A percentile compares a stretch with the other conserved stretches of the same genome.
Evolutionary conservation across 306 rosid genomes (phyloP).

Genomic region (Hippophae rhamnoides): DNA sequence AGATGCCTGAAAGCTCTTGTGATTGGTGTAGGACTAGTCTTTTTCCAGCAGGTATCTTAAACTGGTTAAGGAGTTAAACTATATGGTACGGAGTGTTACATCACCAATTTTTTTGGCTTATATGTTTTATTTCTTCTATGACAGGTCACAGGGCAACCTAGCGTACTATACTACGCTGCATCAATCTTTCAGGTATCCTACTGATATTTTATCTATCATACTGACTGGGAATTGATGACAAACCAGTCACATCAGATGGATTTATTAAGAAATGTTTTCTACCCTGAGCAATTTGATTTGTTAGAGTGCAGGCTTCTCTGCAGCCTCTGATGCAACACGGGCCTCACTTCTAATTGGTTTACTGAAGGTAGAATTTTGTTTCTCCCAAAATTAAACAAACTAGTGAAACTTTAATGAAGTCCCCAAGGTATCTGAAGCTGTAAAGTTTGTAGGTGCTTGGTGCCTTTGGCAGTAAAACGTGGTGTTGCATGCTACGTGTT

Average conservation of each 20-base stretch:
- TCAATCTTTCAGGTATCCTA: slow-evolving; percentile 74
- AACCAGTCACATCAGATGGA: slow-evolving; percentile 1
- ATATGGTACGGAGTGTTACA: too few relatives aligned
- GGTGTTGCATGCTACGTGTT: too few relatives aligned
- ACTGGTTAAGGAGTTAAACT: too few relatives aligned
- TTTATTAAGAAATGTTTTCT: slow-evolving; percentile 10
- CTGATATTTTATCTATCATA: too few relatives aligned
- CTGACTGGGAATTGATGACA: background rate
- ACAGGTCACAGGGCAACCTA: slow-evolving; percentile 87
- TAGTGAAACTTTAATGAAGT: background rate
- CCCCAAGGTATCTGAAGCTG: background rate
- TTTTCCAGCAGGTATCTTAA: slow-evolving; percentile 66
- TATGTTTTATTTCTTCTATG: too few relatives aligned
- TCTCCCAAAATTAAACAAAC: slow-evolving; percentile 4
- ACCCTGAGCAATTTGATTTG: slow-evolving; percentile 15
- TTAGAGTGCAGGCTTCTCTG: slow-evolving; percentile 91
- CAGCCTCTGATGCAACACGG: slow-evolving; percentile 92
- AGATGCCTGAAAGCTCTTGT: slow-evolving; percentile 72
- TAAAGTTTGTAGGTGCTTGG: too few relatives aligned
- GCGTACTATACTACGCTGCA: slow-evolving; percentile 92
- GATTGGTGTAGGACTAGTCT: slow-evolving; percentile 75
- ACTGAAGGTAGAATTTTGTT: slow-evolving; percentile 56
- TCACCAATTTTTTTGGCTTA: too few relatives aligned
- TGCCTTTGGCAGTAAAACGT: too few relatives aligned
- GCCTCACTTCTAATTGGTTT: slow-evolving; percentile 81